These are phyloP conservation scores for Ilex paraguariensis DNA, from an alignment of 305 asterid species.

Conservation along the genomic window DNA sequence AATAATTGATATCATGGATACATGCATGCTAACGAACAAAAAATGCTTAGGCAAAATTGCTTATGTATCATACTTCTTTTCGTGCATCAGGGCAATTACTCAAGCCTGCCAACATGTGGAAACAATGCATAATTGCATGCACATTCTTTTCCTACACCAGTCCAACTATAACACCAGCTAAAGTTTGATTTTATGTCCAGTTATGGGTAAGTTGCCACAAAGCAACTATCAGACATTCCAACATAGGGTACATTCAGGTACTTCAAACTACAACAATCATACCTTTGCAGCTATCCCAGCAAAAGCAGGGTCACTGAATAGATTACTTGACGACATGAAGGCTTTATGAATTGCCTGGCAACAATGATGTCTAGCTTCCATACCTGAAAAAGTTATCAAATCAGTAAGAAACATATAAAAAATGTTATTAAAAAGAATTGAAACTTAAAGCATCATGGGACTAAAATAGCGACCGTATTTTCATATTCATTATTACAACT, in stretches of 20 bases:
- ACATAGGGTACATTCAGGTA: background rate
- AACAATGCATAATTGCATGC: background rate
- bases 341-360: slow-evolving; percentile 62
- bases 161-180: background rate
- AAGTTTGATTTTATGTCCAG: no score
- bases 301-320: slow-evolving; percentile 48
- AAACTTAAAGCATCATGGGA: background rate
- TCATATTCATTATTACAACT: no score
- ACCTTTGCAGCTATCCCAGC: slow-evolving; percentile 62
- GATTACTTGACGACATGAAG: slow-evolving; percentile 49
- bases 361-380: slow-evolving; percentile 91
- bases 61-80: background rate
- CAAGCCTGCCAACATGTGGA: background rate
- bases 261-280: background rate
- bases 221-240: background rate
- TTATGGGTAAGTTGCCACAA: background rate
- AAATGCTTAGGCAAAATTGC: background rate
- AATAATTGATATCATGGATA: no score
- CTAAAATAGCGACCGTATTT: no score
- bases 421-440: background rate
- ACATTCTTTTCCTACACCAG: background rate
- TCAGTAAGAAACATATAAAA: no score
- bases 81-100: background rate
- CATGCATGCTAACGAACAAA: background rate
- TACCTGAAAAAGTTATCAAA: slow-evolving; percentile 45